Percentiles rank a stretch among this genome's conserved stretches.
Conservation (phyloP, 2,329 filamentous ascomycete genomes). For the Aspergillus ochraceus region DNA sequence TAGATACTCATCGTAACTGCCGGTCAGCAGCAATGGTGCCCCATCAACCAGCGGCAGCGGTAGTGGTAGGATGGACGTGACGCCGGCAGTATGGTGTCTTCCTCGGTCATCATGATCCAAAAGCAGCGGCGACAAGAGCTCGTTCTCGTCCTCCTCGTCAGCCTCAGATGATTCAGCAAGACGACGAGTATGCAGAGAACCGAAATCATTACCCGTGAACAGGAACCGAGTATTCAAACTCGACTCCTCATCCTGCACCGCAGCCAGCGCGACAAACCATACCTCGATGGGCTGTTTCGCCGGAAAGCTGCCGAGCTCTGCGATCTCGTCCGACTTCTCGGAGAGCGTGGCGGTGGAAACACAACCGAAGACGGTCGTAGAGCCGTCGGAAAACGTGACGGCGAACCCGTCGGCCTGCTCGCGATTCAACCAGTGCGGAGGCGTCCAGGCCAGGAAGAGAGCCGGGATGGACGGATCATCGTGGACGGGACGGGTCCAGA, state of each 20-base stretch:
- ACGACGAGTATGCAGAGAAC: conserved; percentile 33
- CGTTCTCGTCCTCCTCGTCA: background rate
- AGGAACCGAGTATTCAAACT: conserved; percentile 25
- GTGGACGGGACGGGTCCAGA: conserved; percentile 51
- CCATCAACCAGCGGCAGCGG: conserved; percentile 41
- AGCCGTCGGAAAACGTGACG: conserved; percentile 69
- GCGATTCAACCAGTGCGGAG: conserved; percentile 37
- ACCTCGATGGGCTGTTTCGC: conserved; percentile 38
- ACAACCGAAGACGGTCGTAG: conserved; percentile 56
- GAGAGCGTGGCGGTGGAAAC: background rate
- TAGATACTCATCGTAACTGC: conserved; percentile 86
- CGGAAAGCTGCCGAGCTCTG: conserved; percentile 28
- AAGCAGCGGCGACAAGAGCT: conserved; percentile 16
- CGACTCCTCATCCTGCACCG: conserved; percentile 10
- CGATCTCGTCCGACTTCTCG: background rate
- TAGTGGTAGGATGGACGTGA: conserved; percentile 81
- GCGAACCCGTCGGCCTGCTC: conserved; percentile 54
- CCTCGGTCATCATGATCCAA: conserved; percentile 45
- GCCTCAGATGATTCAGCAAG: conserved; percentile 14
- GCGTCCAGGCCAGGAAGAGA: conserved; percentile 74
- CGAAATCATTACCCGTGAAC: conserved; percentile 44
- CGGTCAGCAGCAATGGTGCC: conserved; percentile 69
- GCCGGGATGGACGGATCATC: conserved; percentile 61
- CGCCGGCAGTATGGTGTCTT: conserved; percentile 73
- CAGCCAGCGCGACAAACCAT: conserved; percentile 39